phyloP scores from a whole-genome alignment of 78 protist species.

The Dictyostelium discoideum region dicty_2.7 NC_007090.3:4816501-4817000 shows the following conservation, averaged over 20 bases:
- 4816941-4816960: background rate
- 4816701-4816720: background rate
- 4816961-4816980: constrained; percentile 21
- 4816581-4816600: background rate
- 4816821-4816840: background rate
- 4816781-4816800: constrained; percentile 1
- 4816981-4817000: constrained; percentile 18
- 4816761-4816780: background rate
- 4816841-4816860: background rate
- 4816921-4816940: no score
- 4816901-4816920: no score
- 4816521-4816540: background rate
- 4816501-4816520: constrained; percentile 5
- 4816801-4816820: constrained; percentile 30
- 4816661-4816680: constrained; percentile 30
- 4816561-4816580: background rate
- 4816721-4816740: constrained; percentile 28
- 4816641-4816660: constrained; percentile 52
- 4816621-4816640: constrained; percentile 39
- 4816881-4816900: no score
- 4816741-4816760: constrained; percentile 34
- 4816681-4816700: constrained; percentile 40
- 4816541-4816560: background rate
- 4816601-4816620: constrained; percentile 64
- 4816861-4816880: background rate